Conservation (phyloP, 257 asterid species). For the Thymus quinquecostatus region DNA sequence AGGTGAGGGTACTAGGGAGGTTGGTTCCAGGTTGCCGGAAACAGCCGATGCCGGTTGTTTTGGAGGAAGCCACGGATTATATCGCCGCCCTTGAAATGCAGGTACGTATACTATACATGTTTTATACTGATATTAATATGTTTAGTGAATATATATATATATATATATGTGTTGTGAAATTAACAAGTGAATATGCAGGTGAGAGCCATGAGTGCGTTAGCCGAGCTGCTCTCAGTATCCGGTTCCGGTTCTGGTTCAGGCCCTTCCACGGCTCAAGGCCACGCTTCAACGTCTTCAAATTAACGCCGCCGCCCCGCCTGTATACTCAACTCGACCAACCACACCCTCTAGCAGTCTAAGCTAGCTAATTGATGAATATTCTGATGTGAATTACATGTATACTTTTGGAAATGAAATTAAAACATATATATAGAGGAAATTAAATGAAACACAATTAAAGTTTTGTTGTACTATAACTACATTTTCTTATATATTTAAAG, state of each 20-base stretch:
- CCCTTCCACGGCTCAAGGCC: too few species aligned
- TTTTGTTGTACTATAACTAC: too few species aligned
- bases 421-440: not conserved
- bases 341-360: too few species aligned
- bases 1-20: constrained; percentile 70
- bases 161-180: too few species aligned
- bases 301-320: too few species aligned
- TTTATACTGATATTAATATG: not conserved
- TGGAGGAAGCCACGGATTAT: constrained; percentile 91
- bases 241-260: constrained; percentile 29
- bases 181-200: constrained; percentile 39
- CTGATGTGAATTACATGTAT: constrained; percentile 35
- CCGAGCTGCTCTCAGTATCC: constrained; percentile 71
- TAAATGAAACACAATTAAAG: too few species aligned
- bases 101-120: constrained; percentile 24
- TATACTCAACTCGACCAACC: too few species aligned
- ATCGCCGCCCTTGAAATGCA: constrained; percentile 97
- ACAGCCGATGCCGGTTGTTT: constrained; percentile 81
- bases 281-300: too few species aligned
- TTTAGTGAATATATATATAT: too few species aligned
- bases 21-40: constrained; percentile 95
- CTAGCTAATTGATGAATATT: constrained; percentile 22
- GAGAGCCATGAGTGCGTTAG: constrained; percentile 80
- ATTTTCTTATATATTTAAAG: too few species aligned
- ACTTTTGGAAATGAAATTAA: not conserved